These are phyloP conservation scores for Musa troglodytarum DNA, from an alignment of 176 grass and related monocot genomes.

Conservation along the genomic window DNA sequence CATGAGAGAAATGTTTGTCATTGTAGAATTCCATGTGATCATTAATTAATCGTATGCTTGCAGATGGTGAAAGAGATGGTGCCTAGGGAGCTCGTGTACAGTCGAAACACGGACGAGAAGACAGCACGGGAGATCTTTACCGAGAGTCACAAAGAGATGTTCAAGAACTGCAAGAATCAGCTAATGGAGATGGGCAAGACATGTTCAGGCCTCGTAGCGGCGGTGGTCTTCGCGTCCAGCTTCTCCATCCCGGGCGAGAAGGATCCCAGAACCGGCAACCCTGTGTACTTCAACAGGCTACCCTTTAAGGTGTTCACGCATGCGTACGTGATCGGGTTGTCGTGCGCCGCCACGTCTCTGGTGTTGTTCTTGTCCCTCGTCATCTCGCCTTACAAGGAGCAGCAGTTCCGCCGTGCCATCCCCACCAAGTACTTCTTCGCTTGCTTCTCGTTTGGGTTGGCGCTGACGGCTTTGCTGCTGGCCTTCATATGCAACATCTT, in stretches of 20 bases:
- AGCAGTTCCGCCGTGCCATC: conserved; percentile 18
- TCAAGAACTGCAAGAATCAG: neutral
- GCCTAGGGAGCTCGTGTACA: conserved; percentile 5
- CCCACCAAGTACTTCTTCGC: conserved; percentile 22
- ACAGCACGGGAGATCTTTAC: conserved; percentile 25
- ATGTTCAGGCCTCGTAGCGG: conserved; percentile 19
- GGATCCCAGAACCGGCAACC: conserved; percentile 4
- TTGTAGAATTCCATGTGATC: too few relatives aligned
- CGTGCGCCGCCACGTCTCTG: conserved; percentile 14
- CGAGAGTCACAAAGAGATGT: conserved; percentile 1
- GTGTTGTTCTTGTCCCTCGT: conserved; percentile 28
- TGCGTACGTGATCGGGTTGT: conserved; percentile 24
- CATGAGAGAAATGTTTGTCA: too few relatives aligned
- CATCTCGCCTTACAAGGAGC: conserved; percentile 21
- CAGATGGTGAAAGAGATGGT: conserved; percentile 21
- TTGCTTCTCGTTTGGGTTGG: conserved; percentile 5
- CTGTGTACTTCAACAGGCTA: conserved; percentile 15
- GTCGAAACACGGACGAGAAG: conserved; percentile 4
- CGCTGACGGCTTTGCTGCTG: conserved; percentile 9
- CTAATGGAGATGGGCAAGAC: conserved; percentile 23
- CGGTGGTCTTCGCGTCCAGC: conserved; percentile 31
- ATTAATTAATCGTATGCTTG: neutral
- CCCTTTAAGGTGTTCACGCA: conserved; percentile 26
- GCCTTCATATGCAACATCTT: conserved; percentile 23
- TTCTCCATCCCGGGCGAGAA: conserved; percentile 36